Base-by-base conservation (phyloP, 352 stramenopile genomes). In the Globisporangium nodosum region DNA sequence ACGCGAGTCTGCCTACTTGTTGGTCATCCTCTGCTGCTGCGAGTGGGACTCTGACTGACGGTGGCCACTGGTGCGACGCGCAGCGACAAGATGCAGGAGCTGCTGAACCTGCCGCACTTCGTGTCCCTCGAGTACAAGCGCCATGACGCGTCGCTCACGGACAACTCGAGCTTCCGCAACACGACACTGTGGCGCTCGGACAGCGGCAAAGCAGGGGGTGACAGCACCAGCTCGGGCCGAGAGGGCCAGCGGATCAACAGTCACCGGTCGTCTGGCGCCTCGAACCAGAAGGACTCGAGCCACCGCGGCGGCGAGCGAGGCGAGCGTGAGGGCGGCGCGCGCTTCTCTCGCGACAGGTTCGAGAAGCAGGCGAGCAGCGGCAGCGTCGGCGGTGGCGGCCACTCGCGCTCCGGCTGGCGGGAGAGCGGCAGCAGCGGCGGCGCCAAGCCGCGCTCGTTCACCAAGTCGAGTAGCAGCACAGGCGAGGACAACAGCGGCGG, bases 121-220 rank as follows among this genome's bases (percentile, higher is more conserved):
- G 87, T 97, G 33, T 78, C 85, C 51, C 64, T 97, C 35, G 91
- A 97, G 72, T 97, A 97, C 71, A 96, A 95, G 69, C 84, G 85
- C 55, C 91, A 97, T 58, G 87, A 97, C 53, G 85, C 69, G 46
- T 93, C 84, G 54, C 56, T 95, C 52, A 91, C 72, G 51, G 85
- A 94, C 58, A 92, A 87, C 66, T 88, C 74, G 31, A 86, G 76
- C 52, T 88, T 88, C 42, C 81, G 84, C 46, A 91, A 86, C 64
- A 90, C 80, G 67, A 95, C 82, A 27, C 64, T 86, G 42, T 95
- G 77, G 80, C 78, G 82, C 27, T 77, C 75, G 46, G 80, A 58
- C 20, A 54, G 55, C 63, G 69, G 30, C 87, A 86, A 57, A 73
- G 89, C 56, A 66, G 27, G 35, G 18, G 49, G 31, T 7, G 54